phyloP scores from a whole-genome alignment of 768 basidiomycete species.

The Clathrus columnatus region DNA sequence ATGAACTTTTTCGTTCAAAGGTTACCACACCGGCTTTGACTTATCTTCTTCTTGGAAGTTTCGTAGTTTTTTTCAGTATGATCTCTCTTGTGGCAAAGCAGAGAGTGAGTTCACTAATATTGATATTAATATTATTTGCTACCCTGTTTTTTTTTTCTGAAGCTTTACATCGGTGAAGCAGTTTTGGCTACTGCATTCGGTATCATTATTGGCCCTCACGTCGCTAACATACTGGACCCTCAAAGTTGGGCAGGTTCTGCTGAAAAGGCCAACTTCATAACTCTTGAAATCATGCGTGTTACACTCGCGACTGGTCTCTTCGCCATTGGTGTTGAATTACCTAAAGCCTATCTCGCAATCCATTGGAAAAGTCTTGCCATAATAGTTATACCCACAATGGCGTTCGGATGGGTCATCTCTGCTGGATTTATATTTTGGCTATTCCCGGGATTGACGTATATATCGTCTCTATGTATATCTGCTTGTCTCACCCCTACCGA shows the following conservation, averaged over 20 bases:
- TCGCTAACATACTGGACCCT: constrained; percentile 64
- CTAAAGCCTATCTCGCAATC: constrained; percentile 70
- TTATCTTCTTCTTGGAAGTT: constrained; percentile 5
- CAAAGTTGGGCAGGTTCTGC: constrained; percentile 55
- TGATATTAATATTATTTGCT: too few species aligned
- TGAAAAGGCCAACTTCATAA: constrained; percentile 45
- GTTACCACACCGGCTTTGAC: not conserved
- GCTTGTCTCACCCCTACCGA: constrained; percentile 92
- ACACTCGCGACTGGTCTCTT: constrained; percentile 90
- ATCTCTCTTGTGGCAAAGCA: constrained; percentile 6
- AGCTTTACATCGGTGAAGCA: constrained; percentile 90
- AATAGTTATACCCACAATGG: constrained; percentile 78
- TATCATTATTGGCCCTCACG: constrained; percentile 55
- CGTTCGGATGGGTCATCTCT: constrained; percentile 73
- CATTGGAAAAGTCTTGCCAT: constrained; percentile 63
- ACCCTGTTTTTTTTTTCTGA: too few species aligned
- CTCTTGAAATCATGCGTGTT: constrained; percentile 78
- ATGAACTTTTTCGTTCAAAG: not conserved
- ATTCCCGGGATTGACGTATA: constrained; percentile 61
- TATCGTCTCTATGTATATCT: constrained; percentile 77
- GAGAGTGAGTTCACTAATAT: too few species aligned
- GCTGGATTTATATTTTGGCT: constrained; percentile 56
- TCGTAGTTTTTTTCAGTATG: constrained; percentile 10
- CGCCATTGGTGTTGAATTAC: constrained; percentile 90
- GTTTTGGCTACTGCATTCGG: constrained; percentile 68